Conservation (phyloP, 1,139 yeast species). For the Suhomyces terraborum region DNA sequence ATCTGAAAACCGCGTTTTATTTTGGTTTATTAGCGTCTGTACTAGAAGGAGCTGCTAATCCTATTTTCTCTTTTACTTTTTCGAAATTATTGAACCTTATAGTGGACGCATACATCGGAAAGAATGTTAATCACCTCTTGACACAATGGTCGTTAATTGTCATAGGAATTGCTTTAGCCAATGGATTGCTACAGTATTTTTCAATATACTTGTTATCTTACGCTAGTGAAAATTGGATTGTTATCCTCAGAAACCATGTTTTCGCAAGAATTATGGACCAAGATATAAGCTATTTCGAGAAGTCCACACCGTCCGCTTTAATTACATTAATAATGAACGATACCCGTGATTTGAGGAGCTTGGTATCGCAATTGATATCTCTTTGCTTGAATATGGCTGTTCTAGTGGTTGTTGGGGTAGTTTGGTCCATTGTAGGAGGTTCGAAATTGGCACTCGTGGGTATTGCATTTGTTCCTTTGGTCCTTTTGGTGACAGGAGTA, state of each 20-base stretch:
- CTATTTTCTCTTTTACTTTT: conserved; percentile 76
- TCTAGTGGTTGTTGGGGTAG: conserved; percentile 58
- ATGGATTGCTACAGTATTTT: conserved; percentile 58
- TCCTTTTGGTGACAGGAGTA: conserved; percentile 49
- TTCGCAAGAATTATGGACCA: conserved; percentile 55
- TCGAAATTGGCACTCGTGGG: conserved; percentile 89
- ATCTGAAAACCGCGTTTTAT: conserved; percentile 37
- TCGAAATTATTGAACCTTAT: conserved; percentile 65
- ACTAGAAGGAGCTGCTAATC: conserved; percentile 64
- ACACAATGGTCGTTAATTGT: conserved; percentile 70
- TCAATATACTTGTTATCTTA: conserved; percentile 54
- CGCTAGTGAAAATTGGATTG: conserved; percentile 72
- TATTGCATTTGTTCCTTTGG: conserved; percentile 67
- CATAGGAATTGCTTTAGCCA: conserved; percentile 58
- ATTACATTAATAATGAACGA: conserved; percentile 77
- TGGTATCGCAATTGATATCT: conserved; percentile 63
- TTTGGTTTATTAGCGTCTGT: conserved; percentile 58
- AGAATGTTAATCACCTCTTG: conserved; percentile 28
- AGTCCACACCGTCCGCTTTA: conserved; percentile 54
- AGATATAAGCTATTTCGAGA: conserved; percentile 56
- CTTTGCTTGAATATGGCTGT: conserved; percentile 54
- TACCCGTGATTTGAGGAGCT: conserved; percentile 68
- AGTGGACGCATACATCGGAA: conserved; percentile 43
- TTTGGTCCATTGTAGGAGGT: conserved; percentile 80
- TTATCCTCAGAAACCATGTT: conserved; percentile 50